Base-by-base conservation (phyloP, 164 flowering plant species). In the Kingdonia uniflora region DNA sequence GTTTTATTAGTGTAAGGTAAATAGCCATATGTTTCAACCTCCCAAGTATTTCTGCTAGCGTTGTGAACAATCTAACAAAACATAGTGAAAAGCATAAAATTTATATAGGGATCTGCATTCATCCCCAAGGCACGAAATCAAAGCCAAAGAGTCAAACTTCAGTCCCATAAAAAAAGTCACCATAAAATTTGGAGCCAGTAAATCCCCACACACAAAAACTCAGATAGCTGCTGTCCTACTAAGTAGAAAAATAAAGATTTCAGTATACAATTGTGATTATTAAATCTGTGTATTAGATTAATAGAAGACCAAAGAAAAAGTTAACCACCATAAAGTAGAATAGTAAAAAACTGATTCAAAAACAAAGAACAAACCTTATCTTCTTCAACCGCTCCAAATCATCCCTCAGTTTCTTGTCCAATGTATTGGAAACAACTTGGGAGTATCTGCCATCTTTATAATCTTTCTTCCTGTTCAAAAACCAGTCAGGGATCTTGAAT, bases 361-460 rank as follows among this genome's bases (percentile, higher is more conserved):
- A 42, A 17, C 5, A 1, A 23, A 51, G 2, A 51, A n/a, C 52
- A 13, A 35, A 60, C 64, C 64, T 61, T 14, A 61, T 61, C 58
- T 54, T 61, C 54, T 61, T 61, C 54, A 61, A 49, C 2, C 58
- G 35, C 46, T 61, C 58, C 2, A 60, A 23, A 52, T 60, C 63
- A 42, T 60, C 63, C 48, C 57, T 52, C 22, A 60, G 25, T 20
- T 60, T 61, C 64, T 53, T 61, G 54, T 61, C 64, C 53, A 61
- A 20, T 0, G 53, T 53, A 54, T 61, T 61, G 19, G 64, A 61
- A 25, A 61, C 58, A 49, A 61, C 64, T 42, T 61, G 64, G 15
- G 64, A 61, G 41, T 61, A 54, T 41, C 64, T 61, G 12, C 58
- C 64, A 54, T 61, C 64, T 58, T 61, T 61, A 35, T 61, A 54